Evolutionary conservation across 2,329 filamentous ascomycete genomes (phyloP), one percentile per base, ranked within the genome.

Genomic region (Scleromitrula shiraiana): DNA sequence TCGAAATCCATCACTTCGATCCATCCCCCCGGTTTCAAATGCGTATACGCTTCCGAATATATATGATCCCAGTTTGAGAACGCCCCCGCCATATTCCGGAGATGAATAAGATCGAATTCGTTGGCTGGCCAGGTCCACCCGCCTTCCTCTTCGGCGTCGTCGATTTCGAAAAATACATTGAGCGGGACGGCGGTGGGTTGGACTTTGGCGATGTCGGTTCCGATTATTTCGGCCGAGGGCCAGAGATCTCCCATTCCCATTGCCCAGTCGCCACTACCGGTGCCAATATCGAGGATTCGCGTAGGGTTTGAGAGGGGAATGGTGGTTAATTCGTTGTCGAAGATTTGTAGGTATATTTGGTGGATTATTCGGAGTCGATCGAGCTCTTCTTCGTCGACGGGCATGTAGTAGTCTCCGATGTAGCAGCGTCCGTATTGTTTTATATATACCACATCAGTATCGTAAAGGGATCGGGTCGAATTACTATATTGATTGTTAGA

Each of bases 151-250:
- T 64, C 62, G 2, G 62, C 76, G 57, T 85, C 80, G 58, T 85
- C 81, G 39, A 85, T 74, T 41, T 82, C 71, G 57, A 85, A 85
- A 51, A 75, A 72, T 50, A 80, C 76, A 55, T 85, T 85, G 15
- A 70, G 66, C 0, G 79, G 78, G 2, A 80, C 73, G 59, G 72
- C 72, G n/a, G 66, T 68, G 2, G 76, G 75, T 58, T 81, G 77
- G 35, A 80, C 77, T 8, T 76, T 74, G 2, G 74, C 77, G 3
- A 82, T 70, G 54, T 82, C 77, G 10, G 76, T 72, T 4, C 80
- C 82, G 41, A 75, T 72, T 24, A 86, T 71, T 51, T 77, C 68
- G 33, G 69, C 62, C 45, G 69, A 61, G 2, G 69, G 66, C 44
- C 64, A 70, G 37, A 68, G 59, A 41, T 76, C 72, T 56, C 73